phyloP scores from a whole-genome alignment of 2,329 filamentous ascomycete genomes.

The Colletotrichum scovillei region DNA sequence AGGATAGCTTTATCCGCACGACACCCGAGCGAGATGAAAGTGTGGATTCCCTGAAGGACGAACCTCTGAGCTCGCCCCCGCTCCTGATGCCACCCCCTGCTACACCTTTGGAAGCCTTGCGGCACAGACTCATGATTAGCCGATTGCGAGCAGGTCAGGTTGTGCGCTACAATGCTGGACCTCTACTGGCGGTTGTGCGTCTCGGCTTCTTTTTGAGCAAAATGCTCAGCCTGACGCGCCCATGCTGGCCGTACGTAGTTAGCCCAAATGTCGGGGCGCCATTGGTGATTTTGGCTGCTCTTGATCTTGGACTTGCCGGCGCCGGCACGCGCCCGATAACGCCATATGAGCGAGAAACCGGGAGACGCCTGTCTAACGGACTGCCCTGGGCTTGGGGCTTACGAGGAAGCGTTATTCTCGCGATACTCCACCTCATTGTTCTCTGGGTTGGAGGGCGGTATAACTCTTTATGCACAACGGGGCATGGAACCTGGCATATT shows the following conservation, averaged over 20 bases:
- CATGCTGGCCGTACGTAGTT: conserved; percentile 79
- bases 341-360: background rate
- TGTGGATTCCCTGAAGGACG: conserved; percentile 35
- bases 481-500: conserved; percentile 17
- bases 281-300: conserved; percentile 73
- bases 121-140: conserved; percentile 48
- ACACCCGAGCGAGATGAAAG: conserved; percentile 41
- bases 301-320: conserved; percentile 67
- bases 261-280: conserved; percentile 73
- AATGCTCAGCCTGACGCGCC: conserved; percentile 70
- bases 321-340: background rate
- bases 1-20: conserved; percentile 47
- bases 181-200: conserved; percentile 56
- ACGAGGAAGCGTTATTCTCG: conserved; percentile 44
- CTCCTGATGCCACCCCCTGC: conserved; percentile 63
- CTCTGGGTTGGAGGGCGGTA: conserved; percentile 49
- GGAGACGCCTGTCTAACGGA: conserved; percentile 1
- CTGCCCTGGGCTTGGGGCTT: conserved; percentile 43
- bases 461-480: conserved; percentile 46
- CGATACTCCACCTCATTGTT: conserved; percentile 47
- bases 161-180: conserved; percentile 41
- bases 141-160: conserved; percentile 49
- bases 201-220: conserved; percentile 76
- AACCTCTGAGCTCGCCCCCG: conserved; percentile 47
- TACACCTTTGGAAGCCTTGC: conserved; percentile 46